Evolutionary conservation across 805 yeast species (phyloP), one percentile per base, ranked within the genome.

Genomic region (Hagleromyces aurorensis): DNA sequence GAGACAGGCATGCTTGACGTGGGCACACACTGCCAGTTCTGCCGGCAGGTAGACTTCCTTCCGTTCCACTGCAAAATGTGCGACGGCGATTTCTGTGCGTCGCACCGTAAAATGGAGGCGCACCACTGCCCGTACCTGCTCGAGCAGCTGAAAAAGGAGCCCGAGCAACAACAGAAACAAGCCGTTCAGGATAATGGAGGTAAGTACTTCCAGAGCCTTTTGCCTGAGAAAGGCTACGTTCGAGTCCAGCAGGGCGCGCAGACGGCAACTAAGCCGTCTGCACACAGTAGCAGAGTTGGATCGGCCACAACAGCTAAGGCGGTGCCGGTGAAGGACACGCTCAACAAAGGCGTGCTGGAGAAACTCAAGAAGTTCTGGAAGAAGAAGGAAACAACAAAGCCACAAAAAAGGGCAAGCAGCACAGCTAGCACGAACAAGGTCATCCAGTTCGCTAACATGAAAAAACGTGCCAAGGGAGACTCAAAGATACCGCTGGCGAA

Each of bases 1-100:
- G 58, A 52, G 31, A 45, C 44, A 3, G 58, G 58, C 6, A 55
- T 55, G 58, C 36, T 55, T 10, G 60, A 55, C 37, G 60, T 52
- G n/a, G 60, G 60, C 2, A 50, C 50, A 16, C 60, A 55, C 28
- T 55, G 60, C 33, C 32, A 34, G 12, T 52, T 38, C 30, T 55
- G 60, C 29, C 34, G 51, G 23, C 51, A 55, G 30, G 16, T 52
- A 6, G 60, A 55, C 30, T 55, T 55, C 28, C 33, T 55, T 17
- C 60, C 60, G 5, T 55, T 55, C 37, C 55, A 51, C 30, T 55
- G 60, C 32, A 28, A 37, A 5, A 35, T 20, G 16, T 55, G 60
- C 32, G 30, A 46, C 19, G 39, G 43, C 7, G 53, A 51, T 34
- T 53, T 52, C 25, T 55, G 60, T 36, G 27, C 48, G 4, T 27